Evolutionary conservation across 2,329 filamentous ascomycete genomes (phyloP).

Genomic region (Fusarium equiseti): DNA sequence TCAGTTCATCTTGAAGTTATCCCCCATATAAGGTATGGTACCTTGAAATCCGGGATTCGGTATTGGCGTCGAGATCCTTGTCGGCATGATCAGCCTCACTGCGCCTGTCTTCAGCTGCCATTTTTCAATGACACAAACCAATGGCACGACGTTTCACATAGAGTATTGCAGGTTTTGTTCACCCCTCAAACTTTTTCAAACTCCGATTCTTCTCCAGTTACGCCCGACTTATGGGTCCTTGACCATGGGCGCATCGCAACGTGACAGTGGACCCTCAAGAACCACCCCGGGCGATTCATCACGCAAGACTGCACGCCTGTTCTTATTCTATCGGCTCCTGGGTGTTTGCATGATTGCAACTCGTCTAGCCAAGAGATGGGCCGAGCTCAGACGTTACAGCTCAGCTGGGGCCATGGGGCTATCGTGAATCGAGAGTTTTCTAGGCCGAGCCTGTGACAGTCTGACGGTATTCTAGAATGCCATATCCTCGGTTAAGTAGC

Average conservation of each 20-base stretch:
- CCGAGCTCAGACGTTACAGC: slow-evolving; percentile 17
- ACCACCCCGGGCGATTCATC: slow-evolving; percentile 24
- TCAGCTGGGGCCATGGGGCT: slow-evolving; percentile 11
- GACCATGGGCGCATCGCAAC: slow-evolving; percentile 9
- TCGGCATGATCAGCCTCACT: slow-evolving; percentile 22
- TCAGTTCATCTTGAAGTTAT: slow-evolving; percentile 16
- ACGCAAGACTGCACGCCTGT: slow-evolving; percentile 25
- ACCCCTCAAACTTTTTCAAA: slow-evolving; percentile 23
- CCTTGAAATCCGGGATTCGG: slow-evolving; percentile 21
- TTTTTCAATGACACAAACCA: slow-evolving; percentile 4
- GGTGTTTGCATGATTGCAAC: slow-evolving; percentile 17
- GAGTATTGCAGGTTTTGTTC: background rate
- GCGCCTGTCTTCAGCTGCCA: slow-evolving; percentile 25
- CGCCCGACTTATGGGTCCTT: slow-evolving; percentile 30
- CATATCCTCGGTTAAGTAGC: slow-evolving; percentile 42
- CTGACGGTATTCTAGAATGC: slow-evolving; percentile 23
- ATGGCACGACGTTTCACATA: background rate
- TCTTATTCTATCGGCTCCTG: slow-evolving; percentile 13
- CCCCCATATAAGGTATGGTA: background rate
- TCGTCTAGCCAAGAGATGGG: slow-evolving; percentile 27
- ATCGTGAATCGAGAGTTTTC: slow-evolving; percentile 8
- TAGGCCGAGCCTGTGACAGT: slow-evolving; percentile 34
- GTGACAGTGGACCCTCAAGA: slow-evolving; percentile 35
- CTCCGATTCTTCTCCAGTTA: slow-evolving; percentile 41
- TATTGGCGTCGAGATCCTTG: slow-evolving; percentile 9